phyloP scores from a whole-genome alignment of 2,329 filamentous ascomycete species.

The Penicillium sp. region DNA sequence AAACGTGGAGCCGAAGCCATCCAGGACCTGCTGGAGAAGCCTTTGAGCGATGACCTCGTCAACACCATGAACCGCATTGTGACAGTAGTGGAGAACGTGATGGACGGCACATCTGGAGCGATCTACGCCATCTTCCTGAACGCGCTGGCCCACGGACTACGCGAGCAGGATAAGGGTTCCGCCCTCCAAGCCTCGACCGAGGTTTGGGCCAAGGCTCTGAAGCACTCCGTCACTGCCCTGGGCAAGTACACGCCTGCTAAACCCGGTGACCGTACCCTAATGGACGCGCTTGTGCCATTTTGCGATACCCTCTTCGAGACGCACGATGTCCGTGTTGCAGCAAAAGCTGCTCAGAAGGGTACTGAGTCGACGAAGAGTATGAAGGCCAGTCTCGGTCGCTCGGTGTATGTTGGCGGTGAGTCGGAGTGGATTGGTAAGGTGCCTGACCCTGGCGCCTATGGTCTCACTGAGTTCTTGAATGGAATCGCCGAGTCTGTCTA shows the following conservation, averaged over 20 bases:
- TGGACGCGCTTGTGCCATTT: conserved; percentile 88
- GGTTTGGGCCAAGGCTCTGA: conserved; percentile 64
- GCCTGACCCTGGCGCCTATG: conserved; percentile 69
- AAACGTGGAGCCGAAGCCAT: conserved; percentile 75
- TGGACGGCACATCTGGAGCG: conserved; percentile 73
- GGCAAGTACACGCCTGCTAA: conserved; percentile 82
- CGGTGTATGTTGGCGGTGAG: conserved; percentile 73
- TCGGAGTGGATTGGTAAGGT: conserved; percentile 63
- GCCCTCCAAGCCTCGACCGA: conserved; percentile 46
- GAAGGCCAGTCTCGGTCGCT: conserved; percentile 78
- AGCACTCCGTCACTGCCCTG: conserved; percentile 65
- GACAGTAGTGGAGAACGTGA: conserved; percentile 61
- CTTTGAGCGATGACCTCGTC: conserved; percentile 55
- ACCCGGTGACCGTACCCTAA: conserved; percentile 80
- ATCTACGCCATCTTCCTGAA: conserved; percentile 88
- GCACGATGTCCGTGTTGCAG: conserved; percentile 66
- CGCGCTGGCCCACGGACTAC: conserved; percentile 66
- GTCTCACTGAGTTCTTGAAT: conserved; percentile 78
- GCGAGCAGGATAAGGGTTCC: conserved; percentile 48
- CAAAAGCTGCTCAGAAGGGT: conserved; percentile 67
- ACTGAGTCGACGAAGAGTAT: conserved; percentile 86
- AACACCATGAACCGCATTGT: conserved; percentile 58
- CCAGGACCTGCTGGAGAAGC: conserved; percentile 42
- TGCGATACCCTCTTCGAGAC: conserved; percentile 64
- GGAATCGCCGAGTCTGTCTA: conserved; percentile 61